Base-by-base conservation (phyloP, 1,284 basidiomycete genomes). In the Phaffia rhodozyma region DNA sequence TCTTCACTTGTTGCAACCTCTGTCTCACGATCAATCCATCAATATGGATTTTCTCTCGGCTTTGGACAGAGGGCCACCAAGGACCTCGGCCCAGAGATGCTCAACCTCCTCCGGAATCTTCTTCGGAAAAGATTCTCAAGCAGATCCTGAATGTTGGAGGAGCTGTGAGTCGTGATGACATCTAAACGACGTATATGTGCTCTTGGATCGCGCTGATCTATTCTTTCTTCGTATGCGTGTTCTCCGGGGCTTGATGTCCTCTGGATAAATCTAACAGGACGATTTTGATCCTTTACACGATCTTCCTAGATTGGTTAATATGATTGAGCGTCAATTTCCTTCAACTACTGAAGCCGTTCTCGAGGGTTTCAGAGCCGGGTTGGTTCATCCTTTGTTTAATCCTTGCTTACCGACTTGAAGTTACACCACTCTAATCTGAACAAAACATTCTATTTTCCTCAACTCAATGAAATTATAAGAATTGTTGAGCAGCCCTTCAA, bases 401-500 rank as follows among this genome's bases (percentile, higher is more conserved):
- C 23, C 43, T 62, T 23, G 62, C 34, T 29, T 38, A 5, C 13
- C 29, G 32, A 29, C 21, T 55, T 53, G 49, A 5, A 43, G 5
- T 11, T 16, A 43, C 13, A 43, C 13, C 38, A 43, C 16, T 5
- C 38, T 43, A 29, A n/a, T 30, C 25, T 13, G 51, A 55, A 29
- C 60, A 47, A n/a, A 38, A 55, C 30, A 52, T n/a, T 20, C 5
- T 25, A 43, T 18, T 9, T 47, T 49, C 1, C 27, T 38, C 21
- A 13, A 21, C 32, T 13, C 25, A 3, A 29, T 27, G n/a, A 58
- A 11, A 65, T 53, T 47, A n/a, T 7, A 71, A 85, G 85, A 32
- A 82, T 93, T 57, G 89, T 86, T 0, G 89, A 96, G 75, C 85
- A 93, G 70, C 91, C 91, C 0, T 91, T 84, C 79, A 97, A 97